A percentile compares a stretch with the other conserved stretches of the same genome.
phyloP scores from a whole-genome alignment of 2,329 filamentous ascomycete genomes.

The Diaporthe batatas region DNA sequence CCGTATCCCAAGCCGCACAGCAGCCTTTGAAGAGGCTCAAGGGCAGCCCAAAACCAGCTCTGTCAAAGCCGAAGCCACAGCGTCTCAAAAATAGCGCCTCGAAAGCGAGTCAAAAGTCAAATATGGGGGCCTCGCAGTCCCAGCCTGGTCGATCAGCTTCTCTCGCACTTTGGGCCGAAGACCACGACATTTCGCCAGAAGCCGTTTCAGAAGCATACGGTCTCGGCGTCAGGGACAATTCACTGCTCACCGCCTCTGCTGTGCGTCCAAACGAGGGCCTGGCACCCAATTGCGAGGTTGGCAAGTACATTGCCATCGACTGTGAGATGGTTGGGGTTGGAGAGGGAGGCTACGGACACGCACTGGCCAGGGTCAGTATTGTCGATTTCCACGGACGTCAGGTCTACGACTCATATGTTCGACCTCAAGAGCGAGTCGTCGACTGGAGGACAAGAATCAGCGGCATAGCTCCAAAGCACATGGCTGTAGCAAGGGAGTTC shows the following conservation, averaged over 20 bases:
- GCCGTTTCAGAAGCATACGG: constrained; percentile 73
- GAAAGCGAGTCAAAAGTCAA: constrained; percentile 40
- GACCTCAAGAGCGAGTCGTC: constrained; percentile 81
- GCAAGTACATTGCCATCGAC: constrained; percentile 93
- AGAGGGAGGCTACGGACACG: constrained; percentile 76
- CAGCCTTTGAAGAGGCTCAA: constrained; percentile 51
- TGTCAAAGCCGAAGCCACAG: constrained; percentile 39
- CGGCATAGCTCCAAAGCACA: constrained; percentile 81
- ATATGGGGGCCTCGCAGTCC: constrained; percentile 70
- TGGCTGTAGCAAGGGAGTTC: constrained; percentile 78
- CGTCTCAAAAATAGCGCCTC: constrained; percentile 42
- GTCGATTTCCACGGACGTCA: constrained; percentile 95
- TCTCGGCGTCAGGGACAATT: constrained; percentile 63
- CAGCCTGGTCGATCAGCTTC: constrained; percentile 64
- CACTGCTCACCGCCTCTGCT: constrained; percentile 61
- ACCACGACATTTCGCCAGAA: constrained; percentile 72
- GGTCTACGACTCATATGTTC: constrained; percentile 94
- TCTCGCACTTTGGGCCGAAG: constrained; percentile 71
- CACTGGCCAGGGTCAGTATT: constrained; percentile 86
- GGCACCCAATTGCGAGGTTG: constrained; percentile 74
- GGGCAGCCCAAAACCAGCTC: constrained; percentile 22
- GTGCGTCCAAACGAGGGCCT: constrained; percentile 75
- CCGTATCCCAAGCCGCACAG: constrained; percentile 45
- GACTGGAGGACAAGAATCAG: constrained; percentile 93
- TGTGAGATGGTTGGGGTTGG: constrained; percentile 98